A percentile compares a stretch with the other conserved stretches of the same genome.
Evolutionary conservation across 345 rosid species (phyloP).

Genomic region (Salix suchowensis): DNA sequence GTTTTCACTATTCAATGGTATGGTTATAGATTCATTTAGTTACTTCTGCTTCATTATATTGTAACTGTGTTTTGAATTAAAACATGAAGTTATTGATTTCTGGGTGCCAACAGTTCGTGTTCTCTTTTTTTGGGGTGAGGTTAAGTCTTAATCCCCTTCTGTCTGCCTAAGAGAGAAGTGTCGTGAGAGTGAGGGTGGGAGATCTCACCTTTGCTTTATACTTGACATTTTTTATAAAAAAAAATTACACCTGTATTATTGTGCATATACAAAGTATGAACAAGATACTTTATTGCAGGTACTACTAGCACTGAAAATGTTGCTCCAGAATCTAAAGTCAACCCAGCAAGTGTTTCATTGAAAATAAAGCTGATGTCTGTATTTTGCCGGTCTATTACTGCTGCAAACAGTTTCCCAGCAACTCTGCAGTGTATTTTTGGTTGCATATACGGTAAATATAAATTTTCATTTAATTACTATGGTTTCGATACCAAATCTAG

Average conservation of each 20-base stretch:
- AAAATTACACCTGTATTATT: neutral
- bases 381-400: slow-evolving; percentile 73
- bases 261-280: neutral
- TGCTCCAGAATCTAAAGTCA: slow-evolving; percentile 57
- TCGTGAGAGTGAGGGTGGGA: too few relatives aligned
- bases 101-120: neutral
- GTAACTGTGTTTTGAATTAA: neutral
- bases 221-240: too few relatives aligned
- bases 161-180: too few relatives aligned
- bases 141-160: too few relatives aligned
- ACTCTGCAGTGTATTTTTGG: slow-evolving; percentile 96
- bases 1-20: slow-evolving; percentile 77
- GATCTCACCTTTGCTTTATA: too few relatives aligned
- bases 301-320: slow-evolving; percentile 49
- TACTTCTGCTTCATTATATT: neutral
- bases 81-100: neutral
- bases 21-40: slow-evolving; percentile 10
- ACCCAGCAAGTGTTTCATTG: slow-evolving; percentile 67
- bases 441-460: slow-evolving; percentile 72
- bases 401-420: slow-evolving; percentile 88
- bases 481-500: neutral
- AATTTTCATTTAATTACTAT: neutral
- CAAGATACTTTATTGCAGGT: slow-evolving; percentile 45
- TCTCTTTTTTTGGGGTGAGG: neutral
- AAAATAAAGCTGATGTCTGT: slow-evolving; percentile 69